These are phyloP conservation scores for Pseudogymnoascus sp. DNA, from an alignment of 2,329 filamentous ascomycete species.

Conservation along the genomic window DNA sequence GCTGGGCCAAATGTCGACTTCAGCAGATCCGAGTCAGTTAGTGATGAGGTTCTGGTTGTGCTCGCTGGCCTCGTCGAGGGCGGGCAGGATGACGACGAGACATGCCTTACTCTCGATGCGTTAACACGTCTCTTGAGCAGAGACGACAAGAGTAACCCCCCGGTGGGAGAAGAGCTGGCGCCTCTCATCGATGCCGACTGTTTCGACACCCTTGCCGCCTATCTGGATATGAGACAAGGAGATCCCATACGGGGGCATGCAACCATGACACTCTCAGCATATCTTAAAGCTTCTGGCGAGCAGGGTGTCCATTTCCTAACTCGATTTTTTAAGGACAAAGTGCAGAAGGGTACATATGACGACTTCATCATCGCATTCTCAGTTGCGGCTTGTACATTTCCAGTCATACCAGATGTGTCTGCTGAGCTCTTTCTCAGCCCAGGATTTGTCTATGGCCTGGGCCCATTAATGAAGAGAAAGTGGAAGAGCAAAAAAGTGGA, in stretches of 20 bases:
- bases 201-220: slow-evolving; percentile 77
- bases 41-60: slow-evolving; percentile 39
- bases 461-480: slow-evolving; percentile 66
- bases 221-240: slow-evolving; percentile 74
- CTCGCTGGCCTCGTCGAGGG: slow-evolving; percentile 87
- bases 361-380: slow-evolving; percentile 89
- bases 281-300: slow-evolving; percentile 68
- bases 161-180: slow-evolving; percentile 40
- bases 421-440: slow-evolving; percentile 78
- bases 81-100: slow-evolving; percentile 71
- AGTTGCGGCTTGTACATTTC: slow-evolving; percentile 81
- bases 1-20: slow-evolving; percentile 17
- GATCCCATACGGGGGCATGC: slow-evolving; percentile 70
- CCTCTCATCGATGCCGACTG: slow-evolving; percentile 62
- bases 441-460: slow-evolving; percentile 71
- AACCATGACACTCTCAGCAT: slow-evolving; percentile 71
- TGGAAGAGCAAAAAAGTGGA: slow-evolving; percentile 83
- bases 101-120: slow-evolving; percentile 47
- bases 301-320: slow-evolving; percentile 61
- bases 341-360: slow-evolving; percentile 70
- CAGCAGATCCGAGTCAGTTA: slow-evolving; percentile 46
- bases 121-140: slow-evolving; percentile 52
- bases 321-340: slow-evolving; percentile 63
- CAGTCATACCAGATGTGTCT: slow-evolving; percentile 68
- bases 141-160: slow-evolving; percentile 31